Percentiles rank a stretch among this genome's conserved stretches.
phyloP scores from a whole-genome alignment of 768 basidiomycete genomes.

The Boletus rex-veris region DNA sequence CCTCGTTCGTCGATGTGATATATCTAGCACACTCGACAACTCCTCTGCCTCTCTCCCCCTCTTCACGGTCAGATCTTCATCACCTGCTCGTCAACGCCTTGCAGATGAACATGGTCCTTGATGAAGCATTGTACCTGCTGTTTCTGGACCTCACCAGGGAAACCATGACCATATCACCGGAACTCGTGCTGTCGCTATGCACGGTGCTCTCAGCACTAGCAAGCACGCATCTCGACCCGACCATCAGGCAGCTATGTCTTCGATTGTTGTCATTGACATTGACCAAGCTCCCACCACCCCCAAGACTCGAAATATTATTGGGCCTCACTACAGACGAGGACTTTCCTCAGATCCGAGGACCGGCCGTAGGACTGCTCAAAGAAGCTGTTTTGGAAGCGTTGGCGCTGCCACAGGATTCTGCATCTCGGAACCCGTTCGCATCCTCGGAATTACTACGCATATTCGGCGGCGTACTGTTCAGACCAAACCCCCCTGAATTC shows the following conservation, averaged over 20 bases:
- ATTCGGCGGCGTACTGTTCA: conserved; percentile 60
- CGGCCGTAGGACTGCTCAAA: conserved; percentile 65
- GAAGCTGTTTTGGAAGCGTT: conserved; percentile 59
- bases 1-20: conserved; percentile 29
- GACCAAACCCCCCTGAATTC: conserved; percentile 51
- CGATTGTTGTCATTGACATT: conserved; percentile 56
- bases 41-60: conserved; percentile 11
- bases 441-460: conserved; percentile 52
- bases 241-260: conserved; percentile 57
- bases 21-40: conserved; percentile 23
- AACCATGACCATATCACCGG: conserved; percentile 34
- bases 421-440: conserved; percentile 43
- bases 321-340: conserved; percentile 49
- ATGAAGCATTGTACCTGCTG: conserved; percentile 60
- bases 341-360: conserved; percentile 65
- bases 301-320: conserved; percentile 53
- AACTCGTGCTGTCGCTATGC: conserved; percentile 47
- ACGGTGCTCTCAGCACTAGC: conserved; percentile 53
- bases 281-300: conserved; percentile 40
- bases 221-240: conserved; percentile 58
- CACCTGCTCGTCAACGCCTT: conserved; percentile 47
- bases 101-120: conserved; percentile 50
- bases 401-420: conserved; percentile 21
- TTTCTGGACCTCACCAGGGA: conserved; percentile 27
- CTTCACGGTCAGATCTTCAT: conserved; percentile 29